Conservation (phyloP, 1,284 basidiomycete genomes). For the Cutaneotrichosporon dermatis region DNA sequence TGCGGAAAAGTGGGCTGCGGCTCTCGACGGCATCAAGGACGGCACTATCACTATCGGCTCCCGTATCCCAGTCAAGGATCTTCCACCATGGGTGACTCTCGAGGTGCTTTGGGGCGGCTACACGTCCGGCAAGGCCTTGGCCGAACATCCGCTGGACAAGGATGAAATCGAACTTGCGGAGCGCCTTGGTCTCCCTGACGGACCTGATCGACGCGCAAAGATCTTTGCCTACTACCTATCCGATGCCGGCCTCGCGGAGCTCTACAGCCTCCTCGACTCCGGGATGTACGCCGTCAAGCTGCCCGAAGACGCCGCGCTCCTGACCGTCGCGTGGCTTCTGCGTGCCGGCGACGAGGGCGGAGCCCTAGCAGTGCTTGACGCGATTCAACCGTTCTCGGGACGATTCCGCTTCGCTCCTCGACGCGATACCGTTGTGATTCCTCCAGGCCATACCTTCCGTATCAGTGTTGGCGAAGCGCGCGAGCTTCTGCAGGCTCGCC, state of each 20-base stretch:
- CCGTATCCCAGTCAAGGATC: neutral
- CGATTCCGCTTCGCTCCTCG: slow-evolving; percentile 8
- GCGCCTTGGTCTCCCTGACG: slow-evolving; percentile 2
- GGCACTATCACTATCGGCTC: slow-evolving; percentile 5
- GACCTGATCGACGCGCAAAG: neutral
- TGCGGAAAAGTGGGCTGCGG: neutral
- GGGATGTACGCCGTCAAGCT: neutral
- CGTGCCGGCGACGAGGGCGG: neutral
- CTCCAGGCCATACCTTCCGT: neutral
- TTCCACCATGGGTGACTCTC: slow-evolving; percentile 11
- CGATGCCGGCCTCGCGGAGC: slow-evolving; percentile 1
- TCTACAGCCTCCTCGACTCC: slow-evolving; percentile 2
- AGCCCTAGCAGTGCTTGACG: neutral
- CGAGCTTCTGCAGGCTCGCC: neutral
- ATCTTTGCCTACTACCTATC: slow-evolving; percentile 9
- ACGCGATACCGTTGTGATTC: neutral
- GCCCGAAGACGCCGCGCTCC: slow-evolving; percentile 8
- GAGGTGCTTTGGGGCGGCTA: slow-evolving; percentile 4
- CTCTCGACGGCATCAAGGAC: slow-evolving; percentile 1
- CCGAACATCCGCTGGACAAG: neutral
- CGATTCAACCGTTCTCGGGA: slow-evolving; percentile 3
- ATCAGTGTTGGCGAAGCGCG: neutral
- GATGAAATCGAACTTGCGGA: slow-evolving; percentile 5
- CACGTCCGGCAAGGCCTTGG: neutral
- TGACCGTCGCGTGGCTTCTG: slow-evolving; percentile 7